These are phyloP conservation scores for Cucurbita ficifolia DNA, from an alignment of 306 rosid species.

Conservation along the genomic window DNA sequence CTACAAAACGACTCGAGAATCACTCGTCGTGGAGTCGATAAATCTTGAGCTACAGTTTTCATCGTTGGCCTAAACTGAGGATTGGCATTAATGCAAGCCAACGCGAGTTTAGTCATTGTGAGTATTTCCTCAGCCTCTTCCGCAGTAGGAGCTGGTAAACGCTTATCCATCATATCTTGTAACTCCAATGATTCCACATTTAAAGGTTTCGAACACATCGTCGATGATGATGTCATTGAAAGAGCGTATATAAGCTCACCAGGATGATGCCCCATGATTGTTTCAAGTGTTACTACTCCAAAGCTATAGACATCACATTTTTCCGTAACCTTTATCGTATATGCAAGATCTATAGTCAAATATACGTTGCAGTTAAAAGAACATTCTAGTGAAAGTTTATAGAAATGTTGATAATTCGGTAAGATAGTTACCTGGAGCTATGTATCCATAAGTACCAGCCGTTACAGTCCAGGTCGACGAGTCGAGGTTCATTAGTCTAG, in stretches of 20 bases:
- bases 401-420: background rate
- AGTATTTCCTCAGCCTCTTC: background rate
- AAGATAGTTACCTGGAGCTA: constrained; percentile 8
- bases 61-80: constrained; percentile 7
- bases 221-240: background rate
- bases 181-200: background rate
- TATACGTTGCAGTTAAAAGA: background rate
- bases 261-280: constrained; percentile 7
- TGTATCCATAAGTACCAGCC: constrained; percentile 9
- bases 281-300: constrained; percentile 8
- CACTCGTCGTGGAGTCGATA: background rate
- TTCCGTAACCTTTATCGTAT: constrained; percentile 4
- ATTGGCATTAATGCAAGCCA: constrained; percentile 5
- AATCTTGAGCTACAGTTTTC: constrained; percentile 1
- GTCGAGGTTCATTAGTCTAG: constrained; percentile 4
- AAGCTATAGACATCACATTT: constrained; percentile 12
- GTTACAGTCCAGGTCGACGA: background rate
- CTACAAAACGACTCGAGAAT: background rate
- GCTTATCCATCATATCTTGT: constrained; percentile 3
- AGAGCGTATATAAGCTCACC: background rate
- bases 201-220: background rate
- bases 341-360: constrained; percentile 2
- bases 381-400: background rate
- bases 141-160: background rate
- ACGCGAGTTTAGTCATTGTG: background rate